These are phyloP conservation scores for Alternaria novae-zelandiae DNA, from an alignment of 2,329 filamentous ascomycete genomes.

Conservation along the genomic window DNA sequence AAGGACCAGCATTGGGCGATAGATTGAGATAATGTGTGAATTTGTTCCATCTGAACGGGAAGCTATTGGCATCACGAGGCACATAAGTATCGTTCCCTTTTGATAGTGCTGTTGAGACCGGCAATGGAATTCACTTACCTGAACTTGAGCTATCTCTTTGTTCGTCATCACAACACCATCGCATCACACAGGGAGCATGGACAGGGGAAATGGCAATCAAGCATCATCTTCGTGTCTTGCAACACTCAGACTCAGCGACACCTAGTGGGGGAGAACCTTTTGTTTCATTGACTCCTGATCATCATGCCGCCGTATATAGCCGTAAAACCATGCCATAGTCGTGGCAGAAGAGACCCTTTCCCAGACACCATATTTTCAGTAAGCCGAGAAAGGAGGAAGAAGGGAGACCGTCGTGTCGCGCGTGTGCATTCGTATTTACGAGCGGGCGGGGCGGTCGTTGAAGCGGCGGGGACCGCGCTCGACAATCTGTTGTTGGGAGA, in stretches of 20 bases:
- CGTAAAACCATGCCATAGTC: constrained; percentile 87
- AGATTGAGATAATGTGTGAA: background rate
- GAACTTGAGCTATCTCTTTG: background rate
- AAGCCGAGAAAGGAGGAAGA: constrained; percentile 39
- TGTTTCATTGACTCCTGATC: constrained; percentile 67
- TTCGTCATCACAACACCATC: constrained; percentile 14
- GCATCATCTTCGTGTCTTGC: constrained; percentile 69
- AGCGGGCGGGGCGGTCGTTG: constrained; percentile 63
- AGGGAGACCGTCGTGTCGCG: constrained; percentile 57
- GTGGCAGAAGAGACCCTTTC: constrained; percentile 90
- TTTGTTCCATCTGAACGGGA: background rate
- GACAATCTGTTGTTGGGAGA: constrained; percentile 83
- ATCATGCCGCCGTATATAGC: constrained; percentile 70
- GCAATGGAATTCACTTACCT: background rate
- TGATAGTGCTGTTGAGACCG: background rate
- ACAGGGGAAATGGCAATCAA: constrained; percentile 78
- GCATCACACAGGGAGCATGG: constrained; percentile 12
- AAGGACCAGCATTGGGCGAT: background rate
- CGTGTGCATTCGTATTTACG: constrained; percentile 29
- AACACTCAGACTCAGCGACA: constrained; percentile 78
- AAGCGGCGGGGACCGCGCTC: constrained; percentile 85
- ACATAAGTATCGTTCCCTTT: background rate
- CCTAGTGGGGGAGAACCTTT: constrained; percentile 64
- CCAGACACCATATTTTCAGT: constrained; percentile 71
- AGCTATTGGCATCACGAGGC: background rate